Base-by-base conservation (phyloP, 2,329 filamentous ascomycete genomes). In the Blumeria hordei region DNA sequence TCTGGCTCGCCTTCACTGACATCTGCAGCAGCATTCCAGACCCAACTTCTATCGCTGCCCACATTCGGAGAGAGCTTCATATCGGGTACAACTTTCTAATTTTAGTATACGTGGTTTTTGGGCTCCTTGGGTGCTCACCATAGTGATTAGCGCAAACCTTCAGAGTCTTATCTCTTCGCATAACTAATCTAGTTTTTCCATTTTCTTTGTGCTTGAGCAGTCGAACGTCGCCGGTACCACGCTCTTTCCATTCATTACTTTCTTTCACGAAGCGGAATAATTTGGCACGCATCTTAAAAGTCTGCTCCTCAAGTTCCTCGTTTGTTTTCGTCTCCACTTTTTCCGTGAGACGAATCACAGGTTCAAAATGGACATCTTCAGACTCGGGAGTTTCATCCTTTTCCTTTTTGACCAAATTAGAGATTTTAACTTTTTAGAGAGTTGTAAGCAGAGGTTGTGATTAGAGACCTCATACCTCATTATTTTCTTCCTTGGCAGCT, bases 131-230 rank as follows among this genome's bases (percentile, higher is more conserved):
- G 21, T 53, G 73, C 84, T 66, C 81, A 94, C 88, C 83, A 73
- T 98, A 98, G 78, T 98, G 92, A 77, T 98, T 98, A 68, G 92
- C 92, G 82, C 92, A 98, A 72, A 98, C 92, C 79, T 98, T 98
- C 74, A 96, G 81, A 58, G 92, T 98, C 86, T 96, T 96, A 76
- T 98, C 92, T 69, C 92, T 80, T 70, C 92, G 85, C 92, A 98
- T 98, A 64, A 98, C 92, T 65, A 98, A 75, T 64, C 92, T 81
- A 57, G 88, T 94, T 83, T 96, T 96, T 72, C 84, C 81, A 70
- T 94, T 95, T 75, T 95, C 88, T 78, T 88, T 92, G 77, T 98
- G 92, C 81, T 95, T 96, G 68, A 98, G 76, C 70, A 98, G 77
- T 67, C 90, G 81, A 60, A 96, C 88, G 65, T 96, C 90, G 64